A percentile compares a stretch with the other conserved stretches of the same genome.
Conservation (phyloP, 257 asterid genomes). For the Nicotiana noctiflora region DNA sequence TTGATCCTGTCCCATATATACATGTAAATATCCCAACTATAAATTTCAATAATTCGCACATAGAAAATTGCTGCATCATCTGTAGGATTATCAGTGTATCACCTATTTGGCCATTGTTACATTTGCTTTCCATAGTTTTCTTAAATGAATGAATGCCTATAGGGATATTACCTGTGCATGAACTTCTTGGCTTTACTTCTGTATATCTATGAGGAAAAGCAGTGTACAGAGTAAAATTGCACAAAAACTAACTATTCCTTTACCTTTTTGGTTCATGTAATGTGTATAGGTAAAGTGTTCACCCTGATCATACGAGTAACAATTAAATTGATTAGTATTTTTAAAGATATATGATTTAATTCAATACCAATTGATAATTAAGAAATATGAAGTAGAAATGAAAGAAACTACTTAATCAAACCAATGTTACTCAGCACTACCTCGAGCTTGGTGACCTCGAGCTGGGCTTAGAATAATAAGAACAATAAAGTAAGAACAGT, state of each 20-base stretch:
- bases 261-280: neutral
- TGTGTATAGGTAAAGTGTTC: too few species aligned
- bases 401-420: too few species aligned
- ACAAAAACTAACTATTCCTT: neutral
- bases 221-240: neutral
- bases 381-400: too few species aligned
- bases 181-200: neutral
- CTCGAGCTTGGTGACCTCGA: too few species aligned
- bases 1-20: neutral
- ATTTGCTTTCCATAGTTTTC: neutral
- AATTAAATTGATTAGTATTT: too few species aligned
- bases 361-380: too few species aligned
- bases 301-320: too few species aligned
- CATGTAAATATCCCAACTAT: conserved; percentile 8
- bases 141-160: neutral
- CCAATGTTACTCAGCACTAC: too few species aligned
- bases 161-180: neutral
- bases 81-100: neutral
- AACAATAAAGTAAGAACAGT: too few species aligned
- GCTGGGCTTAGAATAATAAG: too few species aligned
- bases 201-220: neutral
- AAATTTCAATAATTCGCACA: neutral
- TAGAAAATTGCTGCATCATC: neutral
- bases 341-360: too few species aligned
- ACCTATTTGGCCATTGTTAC: neutral